These are phyloP conservation scores for Colletotrichum sp. DNA, from an alignment of 2,329 filamentous ascomycete species.

Conservation along the genomic window DNA sequence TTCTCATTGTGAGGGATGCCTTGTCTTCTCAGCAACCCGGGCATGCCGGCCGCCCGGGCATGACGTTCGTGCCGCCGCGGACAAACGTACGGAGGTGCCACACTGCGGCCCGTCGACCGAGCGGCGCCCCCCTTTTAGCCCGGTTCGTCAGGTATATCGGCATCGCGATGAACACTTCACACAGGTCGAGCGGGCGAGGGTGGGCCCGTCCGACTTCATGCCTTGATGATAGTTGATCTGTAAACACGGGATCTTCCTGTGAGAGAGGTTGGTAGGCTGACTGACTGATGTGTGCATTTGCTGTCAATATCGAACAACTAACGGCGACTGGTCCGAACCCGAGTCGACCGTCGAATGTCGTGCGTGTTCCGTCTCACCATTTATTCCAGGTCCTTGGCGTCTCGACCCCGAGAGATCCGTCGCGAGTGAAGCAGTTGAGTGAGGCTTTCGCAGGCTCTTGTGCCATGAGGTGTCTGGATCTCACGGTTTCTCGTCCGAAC, in stretches of 20 bases:
- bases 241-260: not conserved
- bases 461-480: not conserved
- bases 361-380: not conserved
- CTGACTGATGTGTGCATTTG: not conserved
- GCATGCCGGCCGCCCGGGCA: slow-evolving; percentile 5
- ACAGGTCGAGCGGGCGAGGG: not conserved
- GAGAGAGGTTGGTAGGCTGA: not conserved
- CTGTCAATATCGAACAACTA: not conserved
- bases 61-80: not conserved
- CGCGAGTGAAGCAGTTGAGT: not conserved
- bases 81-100: slow-evolving; percentile 8
- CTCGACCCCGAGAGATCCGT: not conserved
- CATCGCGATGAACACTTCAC: slow-evolving; percentile 1
- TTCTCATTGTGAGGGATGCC: not conserved
- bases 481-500: not conserved
- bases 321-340: not conserved
- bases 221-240: not conserved
- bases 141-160: not conserved
- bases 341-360: not conserved
- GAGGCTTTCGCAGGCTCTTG: not conserved
- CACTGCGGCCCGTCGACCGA: not conserved
- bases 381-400: not conserved
- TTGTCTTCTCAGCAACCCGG: not conserved
- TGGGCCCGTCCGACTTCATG: not conserved
- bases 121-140: not conserved